phyloP scores from a whole-genome alignment of 257 asterid genomes.

The Forsythia viridissima region DNA sequence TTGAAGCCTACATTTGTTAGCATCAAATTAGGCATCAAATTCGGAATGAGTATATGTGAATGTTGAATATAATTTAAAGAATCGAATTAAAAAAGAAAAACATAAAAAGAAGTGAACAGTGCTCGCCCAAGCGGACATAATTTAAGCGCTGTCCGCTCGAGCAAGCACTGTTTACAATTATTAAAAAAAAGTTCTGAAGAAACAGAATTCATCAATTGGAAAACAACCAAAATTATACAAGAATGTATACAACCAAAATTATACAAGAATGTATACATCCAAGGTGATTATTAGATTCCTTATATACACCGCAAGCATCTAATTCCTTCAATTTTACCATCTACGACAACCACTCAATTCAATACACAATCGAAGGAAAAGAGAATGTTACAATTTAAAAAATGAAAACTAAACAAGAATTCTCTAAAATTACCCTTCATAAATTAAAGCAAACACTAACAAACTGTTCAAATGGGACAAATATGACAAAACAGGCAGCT shows the following conservation, averaged over 20 bases:
- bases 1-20: too few species aligned
- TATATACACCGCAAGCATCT: not conserved
- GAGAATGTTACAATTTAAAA: not conserved
- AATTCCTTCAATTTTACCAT: conserved; percentile 1
- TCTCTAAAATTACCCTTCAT: not conserved
- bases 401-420: not conserved
- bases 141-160: too few species aligned
- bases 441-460: conserved; percentile 7
- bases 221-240: not conserved
- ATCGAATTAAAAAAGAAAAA: too few species aligned
- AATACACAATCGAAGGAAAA: not conserved
- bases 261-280: not conserved
- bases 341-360: not conserved
- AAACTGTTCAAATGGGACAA: conserved; percentile 13
- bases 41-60: too few species aligned
- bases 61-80: too few species aligned
- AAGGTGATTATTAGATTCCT: not conserved
- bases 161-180: too few species aligned
- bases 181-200: not conserved
- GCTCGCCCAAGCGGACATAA: too few species aligned
- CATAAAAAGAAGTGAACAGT: too few species aligned
- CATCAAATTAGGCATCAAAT: too few species aligned
- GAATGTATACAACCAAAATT: not conserved
- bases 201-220: conserved; percentile 12
- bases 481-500: not conserved